These are phyloP conservation scores for Agrocybe praecox DNA, from an alignment of 768 basidiomycete species.

Conservation along the genomic window DNA sequence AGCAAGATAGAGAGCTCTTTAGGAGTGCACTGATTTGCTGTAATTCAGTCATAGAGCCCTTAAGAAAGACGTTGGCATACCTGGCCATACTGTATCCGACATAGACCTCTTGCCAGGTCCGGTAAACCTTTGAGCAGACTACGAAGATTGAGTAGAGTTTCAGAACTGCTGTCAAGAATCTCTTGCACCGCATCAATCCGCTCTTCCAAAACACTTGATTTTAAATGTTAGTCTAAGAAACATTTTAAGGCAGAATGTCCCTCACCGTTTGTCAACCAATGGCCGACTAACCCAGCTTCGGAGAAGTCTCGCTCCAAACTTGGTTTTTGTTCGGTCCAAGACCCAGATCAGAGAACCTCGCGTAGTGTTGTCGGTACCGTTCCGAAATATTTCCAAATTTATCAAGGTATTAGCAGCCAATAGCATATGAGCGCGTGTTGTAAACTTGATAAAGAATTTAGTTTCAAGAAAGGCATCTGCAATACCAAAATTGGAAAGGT, in stretches of 20 bases:
- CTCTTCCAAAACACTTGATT: slow-evolving; percentile 64
- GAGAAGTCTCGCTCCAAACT: slow-evolving; percentile 84
- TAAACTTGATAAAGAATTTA: slow-evolving; percentile 78
- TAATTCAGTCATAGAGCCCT: neutral
- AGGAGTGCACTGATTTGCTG: slow-evolving; percentile 65
- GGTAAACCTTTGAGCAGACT: slow-evolving; percentile 75
- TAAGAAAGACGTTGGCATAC: slow-evolving; percentile 40
- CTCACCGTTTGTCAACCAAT: slow-evolving; percentile 76
- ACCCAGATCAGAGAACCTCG: slow-evolving; percentile 84
- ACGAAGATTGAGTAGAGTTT: slow-evolving; percentile 67
- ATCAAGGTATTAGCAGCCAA: slow-evolving; percentile 85
- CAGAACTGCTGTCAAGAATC: slow-evolving; percentile 63
- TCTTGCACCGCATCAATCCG: slow-evolving; percentile 88
- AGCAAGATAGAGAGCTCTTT: slow-evolving; percentile 79
- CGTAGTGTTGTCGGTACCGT: slow-evolving; percentile 77
- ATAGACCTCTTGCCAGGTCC: slow-evolving; percentile 85
- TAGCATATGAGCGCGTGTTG: slow-evolving; percentile 81
- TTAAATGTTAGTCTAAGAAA: neutral
- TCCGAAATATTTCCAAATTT: slow-evolving; percentile 93
- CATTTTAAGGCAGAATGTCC: neutral
- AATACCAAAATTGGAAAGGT: slow-evolving; percentile 75
- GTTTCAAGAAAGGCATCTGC: slow-evolving; percentile 80
- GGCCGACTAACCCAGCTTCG: slow-evolving; percentile 88
- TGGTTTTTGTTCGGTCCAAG: slow-evolving; percentile 85
- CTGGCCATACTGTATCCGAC: slow-evolving; percentile 89